Conservation (phyloP, 2,329 filamentous ascomycete species). For the Cladosporium cucumerinum region DNA sequence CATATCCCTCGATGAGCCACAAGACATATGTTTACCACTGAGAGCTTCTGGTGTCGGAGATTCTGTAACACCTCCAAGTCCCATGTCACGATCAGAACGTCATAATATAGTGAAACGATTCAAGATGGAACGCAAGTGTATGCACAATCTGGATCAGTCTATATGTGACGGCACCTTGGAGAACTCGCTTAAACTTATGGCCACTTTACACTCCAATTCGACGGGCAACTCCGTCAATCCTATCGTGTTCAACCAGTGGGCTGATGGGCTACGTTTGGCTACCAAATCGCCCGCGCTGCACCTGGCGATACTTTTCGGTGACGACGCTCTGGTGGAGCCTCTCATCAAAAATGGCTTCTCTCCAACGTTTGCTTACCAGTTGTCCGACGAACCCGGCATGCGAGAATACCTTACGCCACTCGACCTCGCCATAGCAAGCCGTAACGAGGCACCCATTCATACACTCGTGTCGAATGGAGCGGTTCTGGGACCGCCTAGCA, state of each 20-base stretch:
- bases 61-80: not conserved
- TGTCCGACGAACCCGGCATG: not conserved
- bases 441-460: not conserved
- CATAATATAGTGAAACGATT: not conserved
- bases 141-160: slow-evolving; percentile 4
- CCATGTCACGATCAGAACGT: not conserved
- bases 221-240: not conserved
- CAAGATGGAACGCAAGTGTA: not conserved
- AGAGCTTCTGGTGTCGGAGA: too few relatives aligned
- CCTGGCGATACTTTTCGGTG: not conserved
- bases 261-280: not conserved
- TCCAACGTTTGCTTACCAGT: not conserved
- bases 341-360: slow-evolving; percentile 2
- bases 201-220: not conserved
- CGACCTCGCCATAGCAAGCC: not conserved
- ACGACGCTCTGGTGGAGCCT: not conserved
- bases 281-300: slow-evolving; percentile 1
- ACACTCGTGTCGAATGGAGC: not conserved
- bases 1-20: not conserved
- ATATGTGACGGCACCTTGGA: not conserved
- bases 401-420: not conserved
- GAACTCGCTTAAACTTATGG: not conserved
- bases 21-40: slow-evolving; percentile 1
- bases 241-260: not conserved
- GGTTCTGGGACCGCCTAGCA: not conserved